These are phyloP conservation scores for Yarrowia alimentaria DNA, from an alignment of 805 yeast genomes.

Conservation along the genomic window DNA sequence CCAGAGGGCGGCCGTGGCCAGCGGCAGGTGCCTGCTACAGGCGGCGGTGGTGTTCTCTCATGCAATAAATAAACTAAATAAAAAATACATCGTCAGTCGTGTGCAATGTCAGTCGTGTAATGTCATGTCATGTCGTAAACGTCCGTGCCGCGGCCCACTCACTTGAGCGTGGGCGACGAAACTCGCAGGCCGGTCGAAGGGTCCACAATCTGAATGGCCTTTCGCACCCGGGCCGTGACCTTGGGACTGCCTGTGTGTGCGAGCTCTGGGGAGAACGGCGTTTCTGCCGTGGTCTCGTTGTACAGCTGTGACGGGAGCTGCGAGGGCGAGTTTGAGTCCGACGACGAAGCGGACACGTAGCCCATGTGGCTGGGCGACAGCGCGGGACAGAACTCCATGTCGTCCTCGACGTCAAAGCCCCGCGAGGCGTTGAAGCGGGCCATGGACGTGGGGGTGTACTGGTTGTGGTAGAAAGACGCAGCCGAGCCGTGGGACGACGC, in stretches of 20 bases:
- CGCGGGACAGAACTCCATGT: slow-evolving; percentile 65
- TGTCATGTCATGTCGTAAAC: no score
- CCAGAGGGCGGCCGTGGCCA: no score
- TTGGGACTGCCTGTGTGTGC: slow-evolving; percentile 15
- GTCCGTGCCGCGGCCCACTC: background rate
- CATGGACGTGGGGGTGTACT: slow-evolving; percentile 14
- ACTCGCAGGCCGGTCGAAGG: slow-evolving; percentile 50
- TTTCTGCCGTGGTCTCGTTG: slow-evolving; percentile 17
- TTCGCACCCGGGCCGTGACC: slow-evolving; percentile 31
- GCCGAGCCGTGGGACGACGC: slow-evolving; percentile 25
- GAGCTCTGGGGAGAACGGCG: slow-evolving; percentile 18
- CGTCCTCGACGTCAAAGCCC: slow-evolving; percentile 70
- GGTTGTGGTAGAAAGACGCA: slow-evolving; percentile 18
- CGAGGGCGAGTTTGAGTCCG: slow-evolving; percentile 24
- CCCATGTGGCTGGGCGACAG: slow-evolving; percentile 30
- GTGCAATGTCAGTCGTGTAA: no score
- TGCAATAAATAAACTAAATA: no score
- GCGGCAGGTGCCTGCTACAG: no score
- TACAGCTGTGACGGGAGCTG: slow-evolving; percentile 15
- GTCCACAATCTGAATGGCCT: slow-evolving; percentile 52
- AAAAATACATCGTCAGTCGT: no score
- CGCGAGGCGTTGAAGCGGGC: slow-evolving; percentile 56
- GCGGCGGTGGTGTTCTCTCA: no score
- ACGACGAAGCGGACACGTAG: slow-evolving; percentile 14
- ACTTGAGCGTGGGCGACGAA: slow-evolving; percentile 21